phyloP scores from a whole-genome alignment of 139 green algal species.

The Mesotaenium endlicherianum region DNA sequence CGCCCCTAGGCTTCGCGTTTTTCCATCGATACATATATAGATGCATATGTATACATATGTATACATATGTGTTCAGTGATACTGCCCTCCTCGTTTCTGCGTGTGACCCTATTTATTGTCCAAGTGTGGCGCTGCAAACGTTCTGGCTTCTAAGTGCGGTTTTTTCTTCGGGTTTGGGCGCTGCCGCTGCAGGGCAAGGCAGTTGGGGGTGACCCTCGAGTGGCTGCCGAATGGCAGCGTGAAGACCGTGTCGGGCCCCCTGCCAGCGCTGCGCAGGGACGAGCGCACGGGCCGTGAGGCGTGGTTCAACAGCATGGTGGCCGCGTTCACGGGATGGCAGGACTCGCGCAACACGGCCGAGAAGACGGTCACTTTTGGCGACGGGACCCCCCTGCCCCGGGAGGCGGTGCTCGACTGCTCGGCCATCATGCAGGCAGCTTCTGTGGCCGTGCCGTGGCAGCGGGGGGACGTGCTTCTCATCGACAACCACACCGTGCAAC shows the following conservation, averaged over 20 bases:
- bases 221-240: slow-evolving; percentile 34
- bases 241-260: slow-evolving; percentile 16
- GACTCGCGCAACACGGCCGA: slow-evolving; percentile 23
- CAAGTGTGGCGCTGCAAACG: neutral
- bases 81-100: no score
- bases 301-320: slow-evolving; percentile 48
- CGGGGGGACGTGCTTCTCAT: slow-evolving; percentile 38
- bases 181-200: neutral
- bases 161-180: neutral
- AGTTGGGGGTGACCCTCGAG: slow-evolving; percentile 22
- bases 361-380: slow-evolving; percentile 38
- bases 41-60: no score
- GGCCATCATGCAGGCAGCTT: slow-evolving; percentile 29
- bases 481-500: slow-evolving; percentile 28
- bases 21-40: no score
- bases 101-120: neutral
- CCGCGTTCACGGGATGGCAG: slow-evolving; percentile 45
- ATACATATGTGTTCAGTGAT: no score
- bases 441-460: slow-evolving; percentile 36
- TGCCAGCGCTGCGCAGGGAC: slow-evolving; percentile 15
- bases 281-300: slow-evolving; percentile 13
- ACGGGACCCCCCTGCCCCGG: slow-evolving; percentile 2
- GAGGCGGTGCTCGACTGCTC: slow-evolving; percentile 5
- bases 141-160: neutral
- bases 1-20: no score